A percentile compares a stretch with the other conserved stretches of the same genome.
Conservation (phyloP, 495 filamentous ascomycete genomes). For the Penicillium paxilli region DNA sequence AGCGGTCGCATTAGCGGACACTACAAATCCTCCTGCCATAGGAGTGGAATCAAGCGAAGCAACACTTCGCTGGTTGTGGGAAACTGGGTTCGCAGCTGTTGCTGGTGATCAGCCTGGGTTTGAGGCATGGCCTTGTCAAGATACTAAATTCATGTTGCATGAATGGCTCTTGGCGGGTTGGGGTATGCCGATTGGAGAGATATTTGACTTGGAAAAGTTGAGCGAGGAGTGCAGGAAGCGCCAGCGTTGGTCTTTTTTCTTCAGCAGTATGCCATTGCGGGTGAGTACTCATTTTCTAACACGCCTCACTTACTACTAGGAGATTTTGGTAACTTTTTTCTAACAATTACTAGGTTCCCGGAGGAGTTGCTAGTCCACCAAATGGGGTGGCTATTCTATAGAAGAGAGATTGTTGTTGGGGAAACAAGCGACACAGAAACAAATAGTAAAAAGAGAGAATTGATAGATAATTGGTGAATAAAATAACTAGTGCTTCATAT, state of each 20-base stretch:
- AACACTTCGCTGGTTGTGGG: conserved; percentile 9
- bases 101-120: conserved; percentile 6
- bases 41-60: conserved; percentile 4
- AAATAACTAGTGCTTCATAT: no score
- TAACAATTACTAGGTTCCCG: conserved; percentile 4
- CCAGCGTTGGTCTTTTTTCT: conserved; percentile 15
- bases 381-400: conserved; percentile 7
- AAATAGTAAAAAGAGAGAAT: no score
- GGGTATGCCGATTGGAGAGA: conserved; percentile 16
- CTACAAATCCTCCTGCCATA: background rate
- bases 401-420: no score
- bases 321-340: background rate
- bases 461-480: no score
- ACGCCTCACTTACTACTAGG: background rate
- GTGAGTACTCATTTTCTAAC: background rate
- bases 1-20: conserved; percentile 1
- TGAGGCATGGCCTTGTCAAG: conserved; percentile 8
- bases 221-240: conserved; percentile 2
- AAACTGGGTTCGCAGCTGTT: conserved; percentile 9
- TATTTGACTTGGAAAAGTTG: conserved; percentile 14
- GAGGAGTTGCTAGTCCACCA: conserved; percentile 6
- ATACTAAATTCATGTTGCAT: conserved; percentile 7
- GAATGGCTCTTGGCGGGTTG: conserved; percentile 12
- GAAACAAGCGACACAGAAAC: no score
- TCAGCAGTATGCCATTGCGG: conserved; percentile 9